Conservation (phyloP, 2,329 filamentous ascomycete genomes). For the Alternaria viburni region DNA sequence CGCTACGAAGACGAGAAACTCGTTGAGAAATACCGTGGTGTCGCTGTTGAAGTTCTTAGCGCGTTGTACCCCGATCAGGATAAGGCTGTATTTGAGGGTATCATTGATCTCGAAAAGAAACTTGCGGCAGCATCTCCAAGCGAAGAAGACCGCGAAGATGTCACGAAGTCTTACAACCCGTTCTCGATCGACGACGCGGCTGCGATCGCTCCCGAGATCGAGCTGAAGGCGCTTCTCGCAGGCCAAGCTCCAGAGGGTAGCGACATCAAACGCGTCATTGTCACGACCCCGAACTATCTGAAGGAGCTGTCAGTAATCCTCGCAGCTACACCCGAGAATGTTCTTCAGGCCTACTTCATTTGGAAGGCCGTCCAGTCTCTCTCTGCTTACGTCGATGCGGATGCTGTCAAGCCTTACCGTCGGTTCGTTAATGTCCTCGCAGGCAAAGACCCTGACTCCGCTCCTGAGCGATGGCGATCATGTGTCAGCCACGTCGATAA, state of each 20-base stretch:
- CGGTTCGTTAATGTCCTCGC: slow-evolving; percentile 66
- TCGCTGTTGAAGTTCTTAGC: slow-evolving; percentile 28
- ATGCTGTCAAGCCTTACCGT: slow-evolving; percentile 64
- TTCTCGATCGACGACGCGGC: slow-evolving; percentile 63
- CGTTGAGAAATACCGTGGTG: slow-evolving; percentile 39
- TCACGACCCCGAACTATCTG: slow-evolving; percentile 66
- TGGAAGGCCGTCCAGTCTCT: slow-evolving; percentile 68
- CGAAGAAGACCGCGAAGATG: slow-evolving; percentile 64
- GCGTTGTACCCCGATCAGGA: slow-evolving; percentile 32
- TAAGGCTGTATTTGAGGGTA: slow-evolving; percentile 45
- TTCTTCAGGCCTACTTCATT: slow-evolving; percentile 66
- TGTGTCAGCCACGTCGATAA: slow-evolving; percentile 66
- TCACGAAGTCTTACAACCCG: slow-evolving; percentile 72
- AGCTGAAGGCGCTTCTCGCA: slow-evolving; percentile 60
- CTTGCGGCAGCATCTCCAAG: slow-evolving; percentile 66
- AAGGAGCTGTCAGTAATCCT: slow-evolving; percentile 64
- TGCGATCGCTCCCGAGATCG: slow-evolving; percentile 62
- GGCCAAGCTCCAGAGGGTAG: slow-evolving; percentile 60
- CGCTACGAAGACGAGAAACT: slow-evolving; percentile 44
- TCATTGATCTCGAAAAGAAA: slow-evolving; percentile 63
- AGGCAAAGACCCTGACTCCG: slow-evolving; percentile 68
- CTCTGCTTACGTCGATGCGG: slow-evolving; percentile 62
- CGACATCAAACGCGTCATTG: slow-evolving; percentile 61
- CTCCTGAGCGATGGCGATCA: slow-evolving; percentile 69
- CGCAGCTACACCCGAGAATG: slow-evolving; percentile 59